phyloP scores from a whole-genome alignment of 176 grass and related monocot genomes.

The Zea luxurians region DNA sequence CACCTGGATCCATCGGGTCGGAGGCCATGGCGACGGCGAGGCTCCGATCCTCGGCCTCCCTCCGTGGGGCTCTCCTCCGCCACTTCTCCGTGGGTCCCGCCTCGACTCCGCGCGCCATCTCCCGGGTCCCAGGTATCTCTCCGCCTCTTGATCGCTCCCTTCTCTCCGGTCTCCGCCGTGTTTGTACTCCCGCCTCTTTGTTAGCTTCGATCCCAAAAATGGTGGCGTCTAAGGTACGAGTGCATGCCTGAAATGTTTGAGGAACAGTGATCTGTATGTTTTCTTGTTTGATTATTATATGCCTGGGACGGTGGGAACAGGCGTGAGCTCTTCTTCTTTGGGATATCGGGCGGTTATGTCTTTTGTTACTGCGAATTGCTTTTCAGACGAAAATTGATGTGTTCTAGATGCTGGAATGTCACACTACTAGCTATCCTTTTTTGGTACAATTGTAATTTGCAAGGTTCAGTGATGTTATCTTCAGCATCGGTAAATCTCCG shows the following conservation, averaged over 20 bases:
- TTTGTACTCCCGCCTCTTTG: not conserved
- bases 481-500: not conserved
- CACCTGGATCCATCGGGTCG: not conserved
- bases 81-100: slow-evolving; percentile 6
- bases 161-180: not conserved
- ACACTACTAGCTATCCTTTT: not conserved
- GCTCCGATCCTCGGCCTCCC: slow-evolving; percentile 43
- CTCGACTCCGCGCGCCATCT: not conserved
- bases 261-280: not conserved
- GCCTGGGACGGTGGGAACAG: too few species aligned
- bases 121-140: slow-evolving; percentile 35
- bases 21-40: slow-evolving; percentile 47
- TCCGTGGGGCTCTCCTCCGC: slow-evolving; percentile 35
- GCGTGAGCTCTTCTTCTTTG: not conserved
- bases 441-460: not conserved
- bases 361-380: not conserved
- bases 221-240: not conserved
- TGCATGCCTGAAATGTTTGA: not conserved
- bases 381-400: not conserved
- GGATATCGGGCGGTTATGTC: not conserved
- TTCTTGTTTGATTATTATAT: not conserved
- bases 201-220: slow-evolving; percentile 13
- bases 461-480: not conserved
- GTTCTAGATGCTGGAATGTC: not conserved
- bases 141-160: not conserved